Percentiles rank a stretch among this genome's conserved stretches.
These are phyloP conservation scores for Synchytrium microbalum DNA, from an alignment of 371 early-diverging fungal species.

Conservation along the genomic window DNA sequence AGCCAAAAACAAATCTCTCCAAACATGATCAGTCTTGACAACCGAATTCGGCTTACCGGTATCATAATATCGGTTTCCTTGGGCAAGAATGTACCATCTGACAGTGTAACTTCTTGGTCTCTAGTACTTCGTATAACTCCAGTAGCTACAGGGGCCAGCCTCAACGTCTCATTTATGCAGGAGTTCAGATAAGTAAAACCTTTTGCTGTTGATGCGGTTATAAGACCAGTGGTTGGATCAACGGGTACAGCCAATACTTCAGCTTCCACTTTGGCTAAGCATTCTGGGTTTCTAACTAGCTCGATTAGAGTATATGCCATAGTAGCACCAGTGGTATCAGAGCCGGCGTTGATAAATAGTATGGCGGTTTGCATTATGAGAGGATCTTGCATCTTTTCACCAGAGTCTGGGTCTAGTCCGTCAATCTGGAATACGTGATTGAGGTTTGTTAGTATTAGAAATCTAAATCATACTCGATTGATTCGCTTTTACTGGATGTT, in stretches of 20 bases:
- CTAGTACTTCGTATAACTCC: neutral
- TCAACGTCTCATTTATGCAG: slow-evolving; percentile 6
- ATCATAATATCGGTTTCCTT: slow-evolving; percentile 18
- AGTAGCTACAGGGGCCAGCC: slow-evolving; percentile 2
- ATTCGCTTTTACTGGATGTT: too few relatives aligned
- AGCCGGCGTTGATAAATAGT: neutral
- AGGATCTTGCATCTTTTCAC: neutral
- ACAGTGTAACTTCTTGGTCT: slow-evolving; percentile 5
- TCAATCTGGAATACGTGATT: too few relatives aligned
- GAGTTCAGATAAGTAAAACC: slow-evolving; percentile 8
- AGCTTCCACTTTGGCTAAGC: slow-evolving; percentile 20
- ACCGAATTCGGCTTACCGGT: too few relatives aligned
- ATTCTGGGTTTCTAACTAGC: neutral
- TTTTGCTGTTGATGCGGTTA: neutral
- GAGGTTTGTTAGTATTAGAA: too few relatives aligned
- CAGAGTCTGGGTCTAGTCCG: neutral
- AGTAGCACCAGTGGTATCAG: neutral
- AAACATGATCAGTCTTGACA: too few relatives aligned
- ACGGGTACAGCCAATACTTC: slow-evolving; percentile 27
- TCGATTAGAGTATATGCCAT: neutral
- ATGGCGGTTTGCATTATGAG: neutral
- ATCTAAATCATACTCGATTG: too few relatives aligned
- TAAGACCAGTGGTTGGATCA: slow-evolving; percentile 3
- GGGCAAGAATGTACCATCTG: slow-evolving; percentile 21
- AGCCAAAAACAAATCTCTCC: too few relatives aligned